Evolutionary conservation across 179 eudicot genomes (phyloP).

Genomic region (Heliamphora ciliata): DNA sequence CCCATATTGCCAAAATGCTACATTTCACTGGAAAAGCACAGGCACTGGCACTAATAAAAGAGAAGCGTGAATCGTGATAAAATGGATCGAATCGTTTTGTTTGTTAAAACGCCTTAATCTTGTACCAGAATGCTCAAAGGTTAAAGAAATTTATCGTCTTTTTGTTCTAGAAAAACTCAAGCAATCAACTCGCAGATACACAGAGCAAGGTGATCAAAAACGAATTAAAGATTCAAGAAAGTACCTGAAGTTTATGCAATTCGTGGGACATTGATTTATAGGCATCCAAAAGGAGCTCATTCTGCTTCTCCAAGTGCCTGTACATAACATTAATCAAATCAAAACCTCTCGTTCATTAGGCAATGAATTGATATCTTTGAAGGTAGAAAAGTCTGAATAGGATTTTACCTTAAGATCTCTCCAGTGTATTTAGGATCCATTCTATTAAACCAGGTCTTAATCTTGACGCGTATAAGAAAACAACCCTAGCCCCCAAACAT

Average conservation of each 20-base stretch:
- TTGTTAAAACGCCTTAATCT: background rate
- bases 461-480: background rate
- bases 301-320: conserved; percentile 78
- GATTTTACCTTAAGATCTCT: conserved; percentile 25
- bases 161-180: too few species aligned
- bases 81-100: background rate
- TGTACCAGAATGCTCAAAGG: background rate
- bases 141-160: background rate
- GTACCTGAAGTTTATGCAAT: conserved; percentile 64
- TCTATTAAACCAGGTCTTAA: background rate
- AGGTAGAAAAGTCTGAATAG: background rate
- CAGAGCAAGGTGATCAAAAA: background rate
- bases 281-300: conserved; percentile 48
- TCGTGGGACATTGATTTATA: conserved; percentile 60
- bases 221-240: background rate
- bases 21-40: background rate
- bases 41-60: background rate
- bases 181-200: background rate
- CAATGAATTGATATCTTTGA: background rate
- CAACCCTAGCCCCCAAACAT: background rate
- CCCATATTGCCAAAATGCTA: background rate
- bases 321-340: conserved; percentile 10
- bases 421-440: conserved; percentile 36
- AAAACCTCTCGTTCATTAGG: background rate
- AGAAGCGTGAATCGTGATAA: too few species aligned